Conservation (phyloP, 2,329 filamentous ascomycete genomes). For the Albophoma yamanashiensis region DNA sequence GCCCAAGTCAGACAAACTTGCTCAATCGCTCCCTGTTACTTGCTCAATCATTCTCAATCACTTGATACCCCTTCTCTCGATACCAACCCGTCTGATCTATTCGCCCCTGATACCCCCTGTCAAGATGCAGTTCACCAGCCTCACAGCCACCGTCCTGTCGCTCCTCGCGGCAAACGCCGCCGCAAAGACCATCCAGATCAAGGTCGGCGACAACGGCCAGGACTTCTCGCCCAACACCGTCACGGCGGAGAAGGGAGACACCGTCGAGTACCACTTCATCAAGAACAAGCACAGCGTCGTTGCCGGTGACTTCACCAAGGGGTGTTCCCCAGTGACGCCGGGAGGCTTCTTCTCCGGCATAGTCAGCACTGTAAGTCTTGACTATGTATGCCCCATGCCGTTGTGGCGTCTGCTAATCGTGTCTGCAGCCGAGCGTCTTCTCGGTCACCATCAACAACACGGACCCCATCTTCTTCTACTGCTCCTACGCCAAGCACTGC, state of each 20-base stretch:
- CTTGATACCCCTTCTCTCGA: neutral
- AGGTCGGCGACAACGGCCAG: slow-evolving; percentile 33
- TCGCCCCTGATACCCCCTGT: neutral
- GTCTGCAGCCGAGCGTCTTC: slow-evolving; percentile 8
- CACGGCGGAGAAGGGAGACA: slow-evolving; percentile 29
- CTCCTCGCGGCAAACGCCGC: slow-evolving; percentile 4
- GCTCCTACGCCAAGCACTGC: slow-evolving; percentile 15
- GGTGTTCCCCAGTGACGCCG: slow-evolving; percentile 28
- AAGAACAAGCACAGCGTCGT: slow-evolving; percentile 34
- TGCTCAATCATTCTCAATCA: neutral
- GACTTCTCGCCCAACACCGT: slow-evolving; percentile 27
- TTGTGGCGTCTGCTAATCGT: slow-evolving; percentile 1
- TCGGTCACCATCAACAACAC: slow-evolving; percentile 16
- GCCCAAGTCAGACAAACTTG: neutral
- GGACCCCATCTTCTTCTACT: slow-evolving; percentile 20
- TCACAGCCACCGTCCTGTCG: slow-evolving; percentile 5
- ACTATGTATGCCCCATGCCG: neutral
- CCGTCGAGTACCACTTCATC: slow-evolving; percentile 40
- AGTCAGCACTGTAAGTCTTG: slow-evolving; percentile 1
- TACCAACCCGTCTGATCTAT: neutral
- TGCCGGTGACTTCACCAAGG: slow-evolving; percentile 34
- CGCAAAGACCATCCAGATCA: slow-evolving; percentile 31
- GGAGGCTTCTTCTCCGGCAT: slow-evolving; percentile 9
- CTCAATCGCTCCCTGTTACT: neutral
- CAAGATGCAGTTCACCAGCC: slow-evolving; percentile 8